Percentiles rank a stretch among this genome's conserved stretches.
These are phyloP conservation scores for Curvularia hawaiiensis DNA, from an alignment of 2,329 filamentous ascomycete species.

Conservation along the genomic window DNA sequence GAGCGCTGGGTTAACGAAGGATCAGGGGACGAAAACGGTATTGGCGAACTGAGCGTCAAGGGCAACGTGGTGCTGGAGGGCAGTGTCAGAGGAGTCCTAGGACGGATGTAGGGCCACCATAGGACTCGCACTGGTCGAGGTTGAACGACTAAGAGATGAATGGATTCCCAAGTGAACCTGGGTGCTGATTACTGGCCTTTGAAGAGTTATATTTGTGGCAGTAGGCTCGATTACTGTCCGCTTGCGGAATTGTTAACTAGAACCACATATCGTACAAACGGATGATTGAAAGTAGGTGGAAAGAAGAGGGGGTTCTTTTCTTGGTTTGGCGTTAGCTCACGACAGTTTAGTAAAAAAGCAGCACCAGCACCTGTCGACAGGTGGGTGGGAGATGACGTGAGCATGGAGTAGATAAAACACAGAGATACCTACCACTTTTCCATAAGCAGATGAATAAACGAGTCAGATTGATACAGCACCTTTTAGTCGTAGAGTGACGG, in stretches of 20 bases:
- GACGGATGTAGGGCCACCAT: slow-evolving; percentile 27
- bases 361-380: background rate
- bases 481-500: no score
- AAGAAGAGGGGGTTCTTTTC: background rate
- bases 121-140: background rate
- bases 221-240: background rate
- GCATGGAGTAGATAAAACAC: background rate
- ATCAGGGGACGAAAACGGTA: slow-evolving; percentile 56
- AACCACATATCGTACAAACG: background rate
- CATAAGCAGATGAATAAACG: background rate
- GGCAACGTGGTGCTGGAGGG: slow-evolving; percentile 63
- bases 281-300: background rate
- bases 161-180: background rate
- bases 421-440: background rate
- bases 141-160: background rate
- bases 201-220: background rate
- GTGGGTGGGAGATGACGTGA: background rate
- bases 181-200: background rate
- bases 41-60: slow-evolving; percentile 60
- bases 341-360: background rate
- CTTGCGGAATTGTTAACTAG: background rate
- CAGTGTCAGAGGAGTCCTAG: slow-evolving; percentile 54
- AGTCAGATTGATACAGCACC: no score
- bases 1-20: slow-evolving; percentile 72
- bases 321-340: background rate